These are phyloP conservation scores for Pseudogymnoascus sp. DNA, from an alignment of 2,329 filamentous ascomycete genomes.

Conservation along the genomic window DNA sequence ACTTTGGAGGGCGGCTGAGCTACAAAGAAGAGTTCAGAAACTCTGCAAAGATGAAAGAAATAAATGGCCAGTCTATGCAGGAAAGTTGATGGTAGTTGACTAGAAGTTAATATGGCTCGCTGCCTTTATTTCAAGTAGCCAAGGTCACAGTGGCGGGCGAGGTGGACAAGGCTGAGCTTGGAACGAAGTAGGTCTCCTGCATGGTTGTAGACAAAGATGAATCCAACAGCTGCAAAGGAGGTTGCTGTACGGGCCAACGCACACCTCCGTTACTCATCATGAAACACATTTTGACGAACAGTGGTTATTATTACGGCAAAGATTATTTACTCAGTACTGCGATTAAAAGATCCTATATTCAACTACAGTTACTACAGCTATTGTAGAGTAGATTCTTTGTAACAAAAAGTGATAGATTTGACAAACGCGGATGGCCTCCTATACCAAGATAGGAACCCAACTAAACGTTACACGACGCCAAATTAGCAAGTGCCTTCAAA, in stretches of 20 bases:
- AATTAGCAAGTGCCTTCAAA: background rate
- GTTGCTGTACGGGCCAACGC: background rate
- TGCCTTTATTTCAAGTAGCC: background rate
- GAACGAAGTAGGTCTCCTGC: background rate
- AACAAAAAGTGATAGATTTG: background rate
- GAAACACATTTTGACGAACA: background rate
- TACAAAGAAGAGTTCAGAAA: background rate
- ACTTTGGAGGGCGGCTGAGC: background rate
- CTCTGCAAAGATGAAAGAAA: background rate
- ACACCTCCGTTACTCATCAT: conserved; percentile 2
- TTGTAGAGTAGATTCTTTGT: background rate
- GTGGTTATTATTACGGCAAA: background rate
- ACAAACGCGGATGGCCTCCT: background rate
- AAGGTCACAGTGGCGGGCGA: background rate
- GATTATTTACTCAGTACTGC: background rate
- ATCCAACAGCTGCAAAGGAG: background rate
- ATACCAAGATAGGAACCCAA: background rate
- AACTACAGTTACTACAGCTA: background rate
- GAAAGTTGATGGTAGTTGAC: background rate
- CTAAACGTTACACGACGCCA: background rate
- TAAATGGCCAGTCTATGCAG: background rate
- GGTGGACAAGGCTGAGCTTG: conserved; percentile 4
- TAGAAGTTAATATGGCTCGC: background rate
- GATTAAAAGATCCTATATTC: background rate
- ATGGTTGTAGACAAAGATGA: background rate